Percentiles rank a stretch among this genome's conserved stretches.
These are phyloP conservation scores for Fusarium bulbicola DNA, from an alignment of 2,329 filamentous ascomycete genomes.

Conservation along the genomic window DNA sequence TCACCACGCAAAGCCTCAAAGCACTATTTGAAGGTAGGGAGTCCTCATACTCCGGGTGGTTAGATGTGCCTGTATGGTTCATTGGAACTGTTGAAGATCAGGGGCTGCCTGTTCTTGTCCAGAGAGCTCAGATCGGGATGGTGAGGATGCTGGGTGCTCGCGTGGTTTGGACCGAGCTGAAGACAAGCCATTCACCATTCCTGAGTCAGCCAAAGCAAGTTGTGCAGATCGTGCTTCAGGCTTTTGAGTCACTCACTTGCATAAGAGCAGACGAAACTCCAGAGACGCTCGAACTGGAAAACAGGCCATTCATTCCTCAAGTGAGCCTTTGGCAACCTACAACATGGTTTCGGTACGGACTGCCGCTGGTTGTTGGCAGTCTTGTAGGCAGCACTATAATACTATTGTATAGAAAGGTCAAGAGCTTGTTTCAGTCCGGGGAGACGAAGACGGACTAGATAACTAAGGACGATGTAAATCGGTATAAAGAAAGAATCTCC, in stretches of 20 bases:
- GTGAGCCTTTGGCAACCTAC: neutral
- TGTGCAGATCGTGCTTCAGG: neutral
- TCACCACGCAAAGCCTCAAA: neutral
- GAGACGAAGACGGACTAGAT: neutral
- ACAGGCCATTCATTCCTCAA: neutral
- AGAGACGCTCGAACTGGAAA: fast-evolving
- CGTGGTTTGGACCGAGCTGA: neutral
- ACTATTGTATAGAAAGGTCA: neutral
- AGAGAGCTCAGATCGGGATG: neutral
- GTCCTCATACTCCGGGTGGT: neutral
- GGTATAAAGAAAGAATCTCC: neutral
- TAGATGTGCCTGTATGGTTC: neutral
- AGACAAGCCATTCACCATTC: neutral
- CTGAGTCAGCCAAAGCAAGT: neutral
- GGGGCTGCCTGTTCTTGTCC: neutral
- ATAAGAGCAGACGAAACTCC: neutral
- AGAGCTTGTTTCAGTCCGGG: neutral
- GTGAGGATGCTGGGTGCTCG: neutral
- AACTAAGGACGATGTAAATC: fast-evolving
- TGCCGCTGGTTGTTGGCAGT: neutral
- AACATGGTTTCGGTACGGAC: neutral
- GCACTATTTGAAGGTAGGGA: neutral
- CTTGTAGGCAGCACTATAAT: neutral
- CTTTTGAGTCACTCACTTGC: neutral
- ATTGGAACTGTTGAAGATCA: neutral